Percentiles rank a stretch among this genome's conserved stretches.
These are phyloP conservation scores for Termitomyces eurrhizus DNA, from an alignment of 768 basidiomycete genomes.

Conservation along the genomic window DNA sequence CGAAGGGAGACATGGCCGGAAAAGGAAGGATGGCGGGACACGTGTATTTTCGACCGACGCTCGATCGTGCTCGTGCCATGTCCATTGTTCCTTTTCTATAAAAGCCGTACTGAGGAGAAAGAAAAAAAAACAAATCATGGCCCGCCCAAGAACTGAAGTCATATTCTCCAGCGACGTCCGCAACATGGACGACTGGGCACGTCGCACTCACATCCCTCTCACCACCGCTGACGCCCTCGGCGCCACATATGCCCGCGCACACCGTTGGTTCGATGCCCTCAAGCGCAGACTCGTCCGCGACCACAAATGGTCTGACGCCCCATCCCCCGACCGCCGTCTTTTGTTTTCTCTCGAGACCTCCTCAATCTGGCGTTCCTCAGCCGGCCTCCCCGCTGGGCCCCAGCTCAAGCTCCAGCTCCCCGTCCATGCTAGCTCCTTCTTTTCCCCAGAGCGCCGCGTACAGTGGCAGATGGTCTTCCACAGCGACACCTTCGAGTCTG, in stretches of 20 bases:
- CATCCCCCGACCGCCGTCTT: slow-evolving; percentile 60
- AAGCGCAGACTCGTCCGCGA: slow-evolving; percentile 61
- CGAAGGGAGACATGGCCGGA: slow-evolving; percentile 18
- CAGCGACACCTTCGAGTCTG: slow-evolving; percentile 68
- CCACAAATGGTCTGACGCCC: slow-evolving; percentile 65
- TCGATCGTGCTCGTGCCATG: slow-evolving; percentile 33
- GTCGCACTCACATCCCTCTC: slow-evolving; percentile 73
- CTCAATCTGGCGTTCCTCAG: slow-evolving; percentile 73
- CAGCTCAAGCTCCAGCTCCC: slow-evolving; percentile 71
- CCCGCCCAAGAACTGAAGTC: slow-evolving; percentile 47
- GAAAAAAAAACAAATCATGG: slow-evolving; percentile 1
- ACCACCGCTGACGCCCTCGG: slow-evolving; percentile 82
- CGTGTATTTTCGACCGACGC: slow-evolving; percentile 74
- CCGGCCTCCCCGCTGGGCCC: slow-evolving; percentile 74
- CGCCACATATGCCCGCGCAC: slow-evolving; percentile 75
- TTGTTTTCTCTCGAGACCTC: slow-evolving; percentile 77
- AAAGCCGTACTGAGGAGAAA: neutral
- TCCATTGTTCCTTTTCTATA: slow-evolving; percentile 15
- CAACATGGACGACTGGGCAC: slow-evolving; percentile 83
- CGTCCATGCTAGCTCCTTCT: slow-evolving; percentile 78
- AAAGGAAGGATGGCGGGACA: slow-evolving; percentile 35
- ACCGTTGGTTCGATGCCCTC: slow-evolving; percentile 68
- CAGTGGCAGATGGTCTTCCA: slow-evolving; percentile 93
- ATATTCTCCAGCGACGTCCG: slow-evolving; percentile 77
- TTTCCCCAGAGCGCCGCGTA: slow-evolving; percentile 77